These are phyloP conservation scores for Pseudocercospora fijiensis DNA, from an alignment of 2,329 filamentous ascomycete species.

Conservation along the genomic window DNA sequence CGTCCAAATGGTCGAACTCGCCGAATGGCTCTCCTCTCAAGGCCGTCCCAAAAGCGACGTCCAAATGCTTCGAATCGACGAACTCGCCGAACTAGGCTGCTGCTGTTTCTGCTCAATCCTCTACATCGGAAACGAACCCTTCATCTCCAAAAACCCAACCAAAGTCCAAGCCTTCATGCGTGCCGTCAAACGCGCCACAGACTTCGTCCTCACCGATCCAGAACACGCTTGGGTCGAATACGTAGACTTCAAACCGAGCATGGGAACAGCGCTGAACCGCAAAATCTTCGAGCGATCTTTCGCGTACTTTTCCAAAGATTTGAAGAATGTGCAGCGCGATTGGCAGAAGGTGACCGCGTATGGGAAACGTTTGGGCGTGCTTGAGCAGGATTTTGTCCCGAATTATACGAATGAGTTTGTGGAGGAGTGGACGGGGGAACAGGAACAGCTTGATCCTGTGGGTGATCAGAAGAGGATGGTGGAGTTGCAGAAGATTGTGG, in stretches of 20 bases:
- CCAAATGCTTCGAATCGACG: constrained; percentile 77
- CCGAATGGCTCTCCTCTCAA: constrained; percentile 68
- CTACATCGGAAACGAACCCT: constrained; percentile 74
- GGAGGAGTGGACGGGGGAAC: constrained; percentile 62
- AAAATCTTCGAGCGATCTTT: constrained; percentile 80
- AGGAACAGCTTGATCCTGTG: constrained; percentile 64
- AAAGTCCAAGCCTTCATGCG: constrained; percentile 67
- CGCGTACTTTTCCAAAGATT: constrained; percentile 71
- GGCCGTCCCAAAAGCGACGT: constrained; percentile 65
- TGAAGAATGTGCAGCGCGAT: constrained; percentile 73
- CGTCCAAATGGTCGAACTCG: constrained; percentile 79
- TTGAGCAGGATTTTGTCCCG: constrained; percentile 62
- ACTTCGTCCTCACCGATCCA: constrained; percentile 66
- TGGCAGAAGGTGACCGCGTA: constrained; percentile 77
- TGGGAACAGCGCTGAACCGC: constrained; percentile 66
- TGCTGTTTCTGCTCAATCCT: constrained; percentile 83
- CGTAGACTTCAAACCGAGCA: constrained; percentile 68
- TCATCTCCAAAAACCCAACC: constrained; percentile 64
- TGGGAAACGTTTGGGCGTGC: constrained; percentile 68
- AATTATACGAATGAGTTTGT: constrained; percentile 74
- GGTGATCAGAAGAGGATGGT: constrained; percentile 76
- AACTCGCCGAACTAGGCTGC: constrained; percentile 75
- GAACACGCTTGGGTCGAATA: constrained; percentile 66
- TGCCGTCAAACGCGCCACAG: constrained; percentile 72
- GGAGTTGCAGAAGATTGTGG: constrained; percentile 65